phyloP scores from a whole-genome alignment of 2,329 filamentous ascomycete genomes.

The Sporothrix euskadiensis region DNA sequence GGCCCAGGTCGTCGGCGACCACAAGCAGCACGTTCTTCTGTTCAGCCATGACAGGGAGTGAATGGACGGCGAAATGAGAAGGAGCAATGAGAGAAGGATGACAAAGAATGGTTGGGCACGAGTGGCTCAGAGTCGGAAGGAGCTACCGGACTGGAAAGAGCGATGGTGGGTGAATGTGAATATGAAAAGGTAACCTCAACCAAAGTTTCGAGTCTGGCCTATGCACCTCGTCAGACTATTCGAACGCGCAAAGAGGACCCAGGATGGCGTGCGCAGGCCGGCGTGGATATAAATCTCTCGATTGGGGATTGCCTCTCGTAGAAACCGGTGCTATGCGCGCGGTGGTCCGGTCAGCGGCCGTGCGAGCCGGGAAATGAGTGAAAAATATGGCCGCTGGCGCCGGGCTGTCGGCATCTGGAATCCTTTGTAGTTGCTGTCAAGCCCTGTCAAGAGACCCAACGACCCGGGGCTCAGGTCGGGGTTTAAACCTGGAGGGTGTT shows the following conservation, averaged over 20 bases:
- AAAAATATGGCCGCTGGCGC: neutral
- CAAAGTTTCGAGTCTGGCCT: neutral
- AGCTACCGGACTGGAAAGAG: neutral
- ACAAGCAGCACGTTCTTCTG: conserved; percentile 31
- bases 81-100: too few species aligned
- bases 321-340: neutral
- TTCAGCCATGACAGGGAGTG: neutral
- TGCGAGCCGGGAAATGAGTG: neutral
- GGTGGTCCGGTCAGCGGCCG: neutral
- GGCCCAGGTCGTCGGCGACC: conserved; percentile 30
- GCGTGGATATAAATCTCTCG: neutral
- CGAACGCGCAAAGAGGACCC: conserved; percentile 13
- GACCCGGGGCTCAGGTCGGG: neutral
- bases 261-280: conserved; percentile 22
- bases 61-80: neutral
- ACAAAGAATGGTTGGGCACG: neutral
- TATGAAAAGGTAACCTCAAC: neutral
- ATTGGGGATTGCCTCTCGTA: neutral
- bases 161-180: neutral
- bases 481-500: neutral
- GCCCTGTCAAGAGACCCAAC: neutral
- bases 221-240: neutral
- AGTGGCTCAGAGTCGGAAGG: too few species aligned
- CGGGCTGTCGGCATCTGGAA: conserved; percentile 9
- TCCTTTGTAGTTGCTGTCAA: too few species aligned